Conservation (phyloP, 345 rosid genomes). For the Gossypium turneri region DNA sequence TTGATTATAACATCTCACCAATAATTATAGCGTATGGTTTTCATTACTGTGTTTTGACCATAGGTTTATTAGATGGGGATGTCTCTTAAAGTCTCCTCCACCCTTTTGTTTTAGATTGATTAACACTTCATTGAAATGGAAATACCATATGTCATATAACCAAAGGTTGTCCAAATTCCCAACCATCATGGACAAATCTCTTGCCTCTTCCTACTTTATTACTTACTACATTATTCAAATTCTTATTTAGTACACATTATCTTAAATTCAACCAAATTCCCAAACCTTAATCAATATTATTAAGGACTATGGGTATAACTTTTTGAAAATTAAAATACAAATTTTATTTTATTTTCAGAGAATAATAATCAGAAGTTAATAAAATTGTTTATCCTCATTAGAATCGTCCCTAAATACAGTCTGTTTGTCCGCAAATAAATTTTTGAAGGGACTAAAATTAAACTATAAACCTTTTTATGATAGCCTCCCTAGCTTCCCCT, state of each 20-base stretch:
- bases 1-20: background rate
- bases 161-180: background rate
- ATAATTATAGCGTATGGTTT: background rate
- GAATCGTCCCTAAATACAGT: too few species aligned
- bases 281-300: background rate
- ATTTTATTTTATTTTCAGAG: too few species aligned
- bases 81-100: background rate
- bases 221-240: too few species aligned
- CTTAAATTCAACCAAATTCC: background rate
- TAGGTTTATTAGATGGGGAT: background rate
- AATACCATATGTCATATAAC: background rate
- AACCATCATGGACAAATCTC: background rate
- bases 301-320: too few species aligned
- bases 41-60: background rate
- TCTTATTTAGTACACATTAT: background rate
- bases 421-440: rapidly evolving
- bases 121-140: background rate
- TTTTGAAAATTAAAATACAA: too few species aligned
- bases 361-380: too few species aligned
- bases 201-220: too few species aligned
- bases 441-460: too few species aligned
- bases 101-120: background rate
- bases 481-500: too few species aligned
- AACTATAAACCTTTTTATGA: too few species aligned
- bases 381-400: too few species aligned